These are phyloP conservation scores for Wickerhamiella musiphila DNA, from an alignment of 805 yeast genomes.

Conservation along the genomic window DNA sequence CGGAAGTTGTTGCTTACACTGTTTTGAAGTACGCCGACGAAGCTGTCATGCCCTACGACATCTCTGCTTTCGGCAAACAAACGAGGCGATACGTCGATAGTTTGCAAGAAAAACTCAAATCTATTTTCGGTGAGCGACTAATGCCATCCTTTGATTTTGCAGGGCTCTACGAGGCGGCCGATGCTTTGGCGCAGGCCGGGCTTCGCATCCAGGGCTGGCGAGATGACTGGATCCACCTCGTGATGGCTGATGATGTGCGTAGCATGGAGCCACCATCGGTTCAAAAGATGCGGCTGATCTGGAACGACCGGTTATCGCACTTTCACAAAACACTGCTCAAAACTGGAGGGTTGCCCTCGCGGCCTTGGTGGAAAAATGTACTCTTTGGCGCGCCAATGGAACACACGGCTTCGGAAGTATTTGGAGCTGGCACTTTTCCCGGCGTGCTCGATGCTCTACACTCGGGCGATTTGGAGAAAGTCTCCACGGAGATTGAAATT, in stretches of 20 bases:
- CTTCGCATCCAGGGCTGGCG: conserved; percentile 37
- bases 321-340: conserved; percentile 38
- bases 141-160: conserved; percentile 16
- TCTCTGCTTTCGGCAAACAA: conserved; percentile 29
- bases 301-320: conserved; percentile 51
- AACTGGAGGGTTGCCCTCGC: conserved; percentile 25
- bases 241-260: background rate
- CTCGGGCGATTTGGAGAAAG: conserved; percentile 31
- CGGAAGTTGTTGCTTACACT: conserved; percentile 36
- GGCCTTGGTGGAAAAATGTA: conserved; percentile 52
- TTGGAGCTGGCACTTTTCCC: conserved; percentile 56
- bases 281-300: conserved; percentile 56
- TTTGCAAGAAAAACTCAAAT: conserved; percentile 26
- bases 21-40: conserved; percentile 48
- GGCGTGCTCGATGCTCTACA: conserved; percentile 51
- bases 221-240: conserved; percentile 34
- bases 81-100: conserved; percentile 31
- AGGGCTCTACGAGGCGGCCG: conserved; percentile 18
- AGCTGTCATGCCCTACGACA: conserved; percentile 58
- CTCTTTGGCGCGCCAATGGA: conserved; percentile 51
- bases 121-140: conserved; percentile 3
- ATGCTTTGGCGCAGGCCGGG: conserved; percentile 29
- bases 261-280: conserved; percentile 46
- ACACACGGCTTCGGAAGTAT: conserved; percentile 31
- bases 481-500: conserved; percentile 25